These are phyloP conservation scores for Polytrichum formosum DNA, from an alignment of 225 moss, liverwort and hornwort species.

Conservation along the genomic window DNA sequence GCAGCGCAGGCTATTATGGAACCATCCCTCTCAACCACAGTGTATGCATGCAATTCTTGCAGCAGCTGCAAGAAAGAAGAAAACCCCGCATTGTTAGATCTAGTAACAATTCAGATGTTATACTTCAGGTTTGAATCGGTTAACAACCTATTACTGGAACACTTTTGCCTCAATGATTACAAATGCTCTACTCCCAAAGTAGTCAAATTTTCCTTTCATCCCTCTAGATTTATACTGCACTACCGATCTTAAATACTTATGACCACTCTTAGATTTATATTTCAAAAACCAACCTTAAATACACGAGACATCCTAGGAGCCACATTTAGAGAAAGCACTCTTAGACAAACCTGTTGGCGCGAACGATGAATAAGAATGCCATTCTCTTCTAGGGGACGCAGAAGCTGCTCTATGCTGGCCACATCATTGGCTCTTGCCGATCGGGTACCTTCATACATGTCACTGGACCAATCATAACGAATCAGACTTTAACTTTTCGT, in stretches of 20 bases:
- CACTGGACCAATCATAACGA: conserved; percentile 33
- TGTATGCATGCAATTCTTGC: conserved; percentile 60
- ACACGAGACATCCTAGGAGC: too few relatives aligned
- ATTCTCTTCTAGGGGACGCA: conserved; percentile 72
- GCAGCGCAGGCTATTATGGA: conserved; percentile 91
- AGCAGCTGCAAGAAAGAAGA: conserved; percentile 50
- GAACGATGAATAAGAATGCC: conserved; percentile 79
- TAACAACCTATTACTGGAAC: too few relatives aligned
- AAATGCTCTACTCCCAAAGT: background rate
- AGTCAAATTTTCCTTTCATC: background rate
- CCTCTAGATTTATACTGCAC: too few relatives aligned
- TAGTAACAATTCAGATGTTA: too few relatives aligned
- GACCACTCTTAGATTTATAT: too few relatives aligned
- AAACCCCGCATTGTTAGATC: too few relatives aligned
- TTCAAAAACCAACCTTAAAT: too few relatives aligned
- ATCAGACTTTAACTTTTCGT: too few relatives aligned
- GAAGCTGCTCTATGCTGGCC: conserved; percentile 56
- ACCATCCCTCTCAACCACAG: conserved; percentile 91
- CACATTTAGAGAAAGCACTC: too few relatives aligned
- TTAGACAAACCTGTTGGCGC: conserved; percentile 58
- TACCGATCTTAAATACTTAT: too few relatives aligned
- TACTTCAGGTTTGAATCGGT: background rate
- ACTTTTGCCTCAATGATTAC: background rate
- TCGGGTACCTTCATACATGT: conserved; percentile 87
- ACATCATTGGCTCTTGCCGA: conserved; percentile 63